These are phyloP conservation scores for Lepidopterella palustris DNA, from an alignment of 495 filamentous ascomycete genomes.

Conservation along the genomic window DNA sequence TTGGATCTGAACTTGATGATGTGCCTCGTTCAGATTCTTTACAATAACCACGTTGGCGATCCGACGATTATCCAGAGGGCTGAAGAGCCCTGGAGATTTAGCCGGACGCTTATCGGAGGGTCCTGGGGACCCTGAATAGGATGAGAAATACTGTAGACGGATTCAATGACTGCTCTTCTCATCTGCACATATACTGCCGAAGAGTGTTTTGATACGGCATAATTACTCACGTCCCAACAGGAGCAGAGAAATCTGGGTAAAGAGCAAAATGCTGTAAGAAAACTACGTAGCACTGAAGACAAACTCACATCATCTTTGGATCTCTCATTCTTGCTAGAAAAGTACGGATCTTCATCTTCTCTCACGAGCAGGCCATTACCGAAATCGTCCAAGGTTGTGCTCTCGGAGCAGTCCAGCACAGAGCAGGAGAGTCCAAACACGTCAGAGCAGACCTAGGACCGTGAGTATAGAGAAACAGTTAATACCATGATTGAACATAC, in stretches of 20 bases:
- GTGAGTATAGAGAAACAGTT: slow-evolving; percentile 2
- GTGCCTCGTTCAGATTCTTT: slow-evolving; percentile 66
- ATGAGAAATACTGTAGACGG: not conserved
- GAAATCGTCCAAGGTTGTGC: slow-evolving; percentile 76
- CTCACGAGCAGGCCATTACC: slow-evolving; percentile 57
- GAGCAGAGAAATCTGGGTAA: not conserved
- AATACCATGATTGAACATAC: slow-evolving; percentile 37
- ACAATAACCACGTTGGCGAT: slow-evolving; percentile 79
- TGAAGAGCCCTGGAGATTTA: slow-evolving; percentile 28
- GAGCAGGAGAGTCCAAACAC: slow-evolving; percentile 64
- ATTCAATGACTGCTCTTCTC: not conserved
- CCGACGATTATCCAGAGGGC: slow-evolving; percentile 37
- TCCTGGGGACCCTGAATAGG: slow-evolving; percentile 14
- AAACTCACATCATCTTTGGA: slow-evolving; percentile 13
- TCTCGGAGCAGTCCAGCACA: slow-evolving; percentile 62
- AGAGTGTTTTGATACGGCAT: too few species aligned
- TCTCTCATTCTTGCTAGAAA: slow-evolving; percentile 4
- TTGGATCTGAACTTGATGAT: slow-evolving; percentile 73
- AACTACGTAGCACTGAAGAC: not conserved
- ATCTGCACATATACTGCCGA: too few species aligned
- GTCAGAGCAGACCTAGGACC: slow-evolving; percentile 52
- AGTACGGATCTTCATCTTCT: slow-evolving; percentile 22
- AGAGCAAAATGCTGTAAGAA: not conserved
- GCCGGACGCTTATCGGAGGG: slow-evolving; percentile 22
- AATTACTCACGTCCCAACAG: not conserved